phyloP scores from a whole-genome alignment of 78 protist species.

The Speleostelium caveatum region DNA sequence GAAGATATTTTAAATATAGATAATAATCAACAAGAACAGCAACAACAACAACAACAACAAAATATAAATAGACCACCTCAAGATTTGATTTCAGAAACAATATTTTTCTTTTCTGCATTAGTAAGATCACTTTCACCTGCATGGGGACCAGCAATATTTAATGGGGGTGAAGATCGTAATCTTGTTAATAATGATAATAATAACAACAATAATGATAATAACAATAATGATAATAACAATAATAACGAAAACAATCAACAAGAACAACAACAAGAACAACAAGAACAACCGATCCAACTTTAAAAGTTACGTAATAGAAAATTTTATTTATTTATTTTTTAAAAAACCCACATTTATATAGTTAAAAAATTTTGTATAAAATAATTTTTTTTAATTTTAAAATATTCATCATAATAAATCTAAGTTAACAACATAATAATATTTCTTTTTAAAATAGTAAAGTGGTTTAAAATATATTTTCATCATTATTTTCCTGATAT shows the following conservation, averaged over 20 bases:
- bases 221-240: background rate
- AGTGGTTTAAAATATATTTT: no score
- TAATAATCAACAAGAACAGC: no score
- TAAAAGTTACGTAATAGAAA: background rate
- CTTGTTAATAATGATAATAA: background rate
- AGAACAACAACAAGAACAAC: background rate
- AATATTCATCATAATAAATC: background rate
- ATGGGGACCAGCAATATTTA: constrained; percentile 9
- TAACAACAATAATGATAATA: background rate
- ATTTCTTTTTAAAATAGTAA: no score
- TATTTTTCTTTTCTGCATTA: constrained; percentile 1
- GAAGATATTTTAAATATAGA: no score
- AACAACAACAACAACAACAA: no score
- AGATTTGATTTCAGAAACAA: constrained; percentile 9
- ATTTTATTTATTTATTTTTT: background rate
- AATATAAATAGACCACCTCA: no score
- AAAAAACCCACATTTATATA: background rate
- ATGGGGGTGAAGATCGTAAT: no score
- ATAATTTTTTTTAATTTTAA: no score
- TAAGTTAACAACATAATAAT: no score
- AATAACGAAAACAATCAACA: background rate
- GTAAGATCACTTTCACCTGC: background rate
- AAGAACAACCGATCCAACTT: background rate
- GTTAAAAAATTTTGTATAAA: background rate
- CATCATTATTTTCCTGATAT: no score